Conservation (phyloP, 1,284 basidiomycete genomes). For the Porogramme epimiltina region DNA sequence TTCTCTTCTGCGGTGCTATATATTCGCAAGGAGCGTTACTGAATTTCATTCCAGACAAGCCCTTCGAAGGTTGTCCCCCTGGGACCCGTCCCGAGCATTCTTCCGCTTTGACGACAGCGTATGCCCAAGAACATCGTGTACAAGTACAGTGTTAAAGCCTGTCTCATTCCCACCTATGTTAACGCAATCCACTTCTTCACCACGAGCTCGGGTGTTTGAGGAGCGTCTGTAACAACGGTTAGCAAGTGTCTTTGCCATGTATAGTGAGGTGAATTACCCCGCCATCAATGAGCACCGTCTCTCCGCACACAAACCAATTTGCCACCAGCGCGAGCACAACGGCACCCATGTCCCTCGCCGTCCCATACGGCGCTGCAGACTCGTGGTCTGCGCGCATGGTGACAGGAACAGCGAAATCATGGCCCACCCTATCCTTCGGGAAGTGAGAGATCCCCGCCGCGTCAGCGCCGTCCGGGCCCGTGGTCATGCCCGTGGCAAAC, state of each 20-base stretch:
- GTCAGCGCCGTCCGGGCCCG: conserved; percentile 30
- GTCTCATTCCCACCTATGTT: too few relatives aligned
- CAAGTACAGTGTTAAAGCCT: too few relatives aligned
- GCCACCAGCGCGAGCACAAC: conserved; percentile 46
- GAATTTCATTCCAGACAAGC: conserved; percentile 9
- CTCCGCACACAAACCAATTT: conserved; percentile 51
- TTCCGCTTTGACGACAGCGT: conserved; percentile 54
- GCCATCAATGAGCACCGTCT: conserved; percentile 51
- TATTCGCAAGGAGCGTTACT: not conserved
- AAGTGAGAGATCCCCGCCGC: conserved; percentile 36
- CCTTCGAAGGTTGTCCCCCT: conserved; percentile 74
- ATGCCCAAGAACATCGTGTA: too few relatives aligned
- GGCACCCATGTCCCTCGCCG: conserved; percentile 43
- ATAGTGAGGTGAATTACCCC: conserved; percentile 37
- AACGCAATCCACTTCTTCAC: conserved; percentile 23
- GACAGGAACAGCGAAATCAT: conserved; percentile 38
- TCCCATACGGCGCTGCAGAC: conserved; percentile 3
- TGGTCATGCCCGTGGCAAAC: conserved; percentile 37
- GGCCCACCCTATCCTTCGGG: conserved; percentile 22
- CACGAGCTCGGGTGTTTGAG: conserved; percentile 43
- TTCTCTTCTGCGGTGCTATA: not conserved
- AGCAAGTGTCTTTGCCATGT: too few relatives aligned
- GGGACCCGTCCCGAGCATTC: conserved; percentile 74
- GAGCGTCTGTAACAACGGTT: conserved; percentile 31
- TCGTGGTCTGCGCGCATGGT: conserved; percentile 35